These are phyloP conservation scores for Periconia macrospinosa DNA, from an alignment of 2,329 filamentous ascomycete species.

Conservation along the genomic window DNA sequence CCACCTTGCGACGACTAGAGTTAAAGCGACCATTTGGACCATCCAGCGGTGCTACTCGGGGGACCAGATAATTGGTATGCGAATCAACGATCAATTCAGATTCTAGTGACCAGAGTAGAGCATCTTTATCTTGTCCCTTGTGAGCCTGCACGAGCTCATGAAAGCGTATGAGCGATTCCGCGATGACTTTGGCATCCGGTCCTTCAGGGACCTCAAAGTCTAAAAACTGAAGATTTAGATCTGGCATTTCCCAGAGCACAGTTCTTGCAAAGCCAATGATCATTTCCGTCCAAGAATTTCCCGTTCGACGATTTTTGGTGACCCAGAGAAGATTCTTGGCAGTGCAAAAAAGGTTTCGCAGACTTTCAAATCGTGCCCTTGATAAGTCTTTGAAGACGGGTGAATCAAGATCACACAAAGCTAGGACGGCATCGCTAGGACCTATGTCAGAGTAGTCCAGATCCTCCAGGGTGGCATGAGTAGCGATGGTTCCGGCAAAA, in stretches of 20 bases:
- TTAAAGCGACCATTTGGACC: slow-evolving; percentile 25
- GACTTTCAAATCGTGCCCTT: neutral
- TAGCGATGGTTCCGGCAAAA: neutral
- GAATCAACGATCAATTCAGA: neutral
- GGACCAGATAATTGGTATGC: slow-evolving; percentile 1
- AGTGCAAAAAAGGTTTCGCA: slow-evolving; percentile 7
- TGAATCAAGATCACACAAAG: slow-evolving; percentile 8
- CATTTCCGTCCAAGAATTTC: slow-evolving; percentile 9
- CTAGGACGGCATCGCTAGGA: slow-evolving; percentile 8
- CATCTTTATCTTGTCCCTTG: neutral
- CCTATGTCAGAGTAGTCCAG: neutral
- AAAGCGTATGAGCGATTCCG: slow-evolving; percentile 5
- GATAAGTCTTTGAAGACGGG: slow-evolving; percentile 8
- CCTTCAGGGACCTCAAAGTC: slow-evolving; percentile 7
- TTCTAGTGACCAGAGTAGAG: neutral
- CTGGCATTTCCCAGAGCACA: slow-evolving; percentile 8
- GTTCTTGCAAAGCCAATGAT: slow-evolving; percentile 8
- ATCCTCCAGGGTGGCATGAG: neutral
- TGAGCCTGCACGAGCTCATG: neutral
- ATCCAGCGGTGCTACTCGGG: neutral
- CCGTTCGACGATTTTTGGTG: neutral
- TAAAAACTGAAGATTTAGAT: slow-evolving; percentile 9
- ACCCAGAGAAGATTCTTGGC: slow-evolving; percentile 20
- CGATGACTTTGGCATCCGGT: neutral
- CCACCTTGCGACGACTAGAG: slow-evolving; percentile 15